Base-by-base conservation (phyloP, 2,329 filamentous ascomycete species). In the Acrocalymma vagum region DNA sequence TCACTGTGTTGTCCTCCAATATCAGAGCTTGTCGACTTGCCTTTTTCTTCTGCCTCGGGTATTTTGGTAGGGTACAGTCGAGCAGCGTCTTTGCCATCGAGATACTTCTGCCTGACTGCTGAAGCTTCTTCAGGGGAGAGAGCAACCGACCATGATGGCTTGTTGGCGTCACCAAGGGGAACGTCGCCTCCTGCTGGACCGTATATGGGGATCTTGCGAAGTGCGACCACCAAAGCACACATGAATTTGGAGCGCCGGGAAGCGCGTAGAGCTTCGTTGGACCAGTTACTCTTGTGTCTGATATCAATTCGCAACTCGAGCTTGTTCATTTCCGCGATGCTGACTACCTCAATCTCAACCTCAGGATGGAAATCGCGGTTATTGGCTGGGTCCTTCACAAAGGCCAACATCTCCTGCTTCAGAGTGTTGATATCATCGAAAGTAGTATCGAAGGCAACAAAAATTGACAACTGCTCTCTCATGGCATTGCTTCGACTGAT, bases 241-340 rank as follows among this genome's bases (percentile, higher is more conserved):
- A 97, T 95, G 74, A 99, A 97, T 72, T 96, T 97, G 67, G 88
- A 95, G 46, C 93, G 85, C 36, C 92, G 85, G 6, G 87, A 81
- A 13, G 86, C 86, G 26, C 92, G 87, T 26, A 96, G 80, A 1
- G 82, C 79, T 55, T 96, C 93, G 70, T 96, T 79, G 20, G 74
- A 69, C 74, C 75, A 79, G 52, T 78, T 79, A 56, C 69, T 72
- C 69, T 97, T 97, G 78, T 97, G 91, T 62, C 87, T 85, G 63
- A 96, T 91, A 58, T 88, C 86, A 25, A 96, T 79, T 58, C 85
- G 84, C 39, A 99, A 82, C 57, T 88, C 81, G 34, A 97, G 78
- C 74, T 96, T 96, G 72, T 95, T 89, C 76, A 95, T 84, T 60
- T 92, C 87, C 26, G 86, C 87, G 22, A 97, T 84, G 39, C 89